Evolutionary conservation across 306 rosid genomes (phyloP).

Genomic region (Citrullus mucosospermus): DNA sequence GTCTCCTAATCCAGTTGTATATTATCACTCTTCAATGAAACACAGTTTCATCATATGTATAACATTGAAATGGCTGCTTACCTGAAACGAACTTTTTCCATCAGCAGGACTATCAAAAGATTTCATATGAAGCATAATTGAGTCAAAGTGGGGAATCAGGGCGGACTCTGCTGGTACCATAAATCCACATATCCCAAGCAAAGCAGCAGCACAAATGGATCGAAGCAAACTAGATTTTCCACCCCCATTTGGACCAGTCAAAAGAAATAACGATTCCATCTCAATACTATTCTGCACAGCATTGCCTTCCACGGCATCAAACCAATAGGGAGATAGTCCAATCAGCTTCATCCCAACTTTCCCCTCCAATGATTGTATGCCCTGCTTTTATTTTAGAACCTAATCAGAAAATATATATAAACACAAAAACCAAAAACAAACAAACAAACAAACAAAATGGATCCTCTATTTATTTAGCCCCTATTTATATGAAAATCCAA

Average conservation of each 20-base stretch:
- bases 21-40: neutral
- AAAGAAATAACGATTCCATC: slow-evolving; percentile 77
- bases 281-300: slow-evolving; percentile 73
- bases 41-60: neutral
- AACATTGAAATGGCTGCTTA: slow-evolving; percentile 6
- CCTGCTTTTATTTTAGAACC: slow-evolving; percentile 25
- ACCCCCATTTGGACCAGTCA: slow-evolving; percentile 99
- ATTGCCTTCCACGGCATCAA: slow-evolving; percentile 64
- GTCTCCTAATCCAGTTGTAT: neutral
- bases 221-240: slow-evolving; percentile 93
- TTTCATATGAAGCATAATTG: slow-evolving; percentile 91
- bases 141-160: slow-evolving; percentile 68
- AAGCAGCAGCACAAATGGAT: slow-evolving; percentile 81
- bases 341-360: slow-evolving; percentile 47
- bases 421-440: neutral
- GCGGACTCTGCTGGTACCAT: slow-evolving; percentile 90
- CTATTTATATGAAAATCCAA: neutral
- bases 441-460: neutral
- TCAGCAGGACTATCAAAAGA: slow-evolving; percentile 97
- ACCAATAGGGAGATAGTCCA: slow-evolving; percentile 88
- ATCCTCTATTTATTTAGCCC: neutral
- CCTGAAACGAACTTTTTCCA: slow-evolving; percentile 97
- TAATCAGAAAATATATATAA: neutral
- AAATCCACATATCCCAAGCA: slow-evolving; percentile 91
- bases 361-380: slow-evolving; percentile 18